Percentiles rank a stretch among this genome's conserved stretches.
phyloP scores from a whole-genome alignment of 2,329 filamentous ascomycete genomes.

The Venturiaceae sp. region DNA sequence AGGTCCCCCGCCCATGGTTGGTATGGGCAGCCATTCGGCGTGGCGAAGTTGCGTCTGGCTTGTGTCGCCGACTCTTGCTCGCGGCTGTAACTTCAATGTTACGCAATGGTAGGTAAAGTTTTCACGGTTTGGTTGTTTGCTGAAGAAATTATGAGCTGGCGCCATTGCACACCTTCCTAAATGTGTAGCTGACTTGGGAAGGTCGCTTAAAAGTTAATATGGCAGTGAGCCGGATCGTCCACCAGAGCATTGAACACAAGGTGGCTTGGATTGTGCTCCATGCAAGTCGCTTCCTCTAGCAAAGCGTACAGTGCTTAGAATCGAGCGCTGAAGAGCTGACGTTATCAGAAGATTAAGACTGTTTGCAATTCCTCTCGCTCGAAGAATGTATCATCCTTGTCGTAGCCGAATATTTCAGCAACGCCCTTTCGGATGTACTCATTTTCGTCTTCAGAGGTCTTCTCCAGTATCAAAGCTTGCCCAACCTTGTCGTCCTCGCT shows the following conservation, averaged over 20 bases:
- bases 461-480: constrained; percentile 5
- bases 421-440: constrained; percentile 4
- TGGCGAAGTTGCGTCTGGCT: neutral
- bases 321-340: too few relatives aligned
- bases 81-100: neutral
- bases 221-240: neutral
- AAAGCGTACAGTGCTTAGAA: too few relatives aligned
- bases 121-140: neutral
- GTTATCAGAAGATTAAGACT: neutral
- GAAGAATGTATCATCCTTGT: constrained; percentile 3
- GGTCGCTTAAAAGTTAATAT: neutral
- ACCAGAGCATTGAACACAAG: neutral
- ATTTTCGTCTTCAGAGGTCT: neutral
- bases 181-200: neutral
- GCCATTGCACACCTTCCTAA: neutral
- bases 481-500: constrained; percentile 3
- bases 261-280: neutral
- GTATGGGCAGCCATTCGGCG: neutral
- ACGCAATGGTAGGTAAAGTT: neutral
- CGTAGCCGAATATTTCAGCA: constrained; percentile 6
- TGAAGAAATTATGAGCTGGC: too few relatives aligned
- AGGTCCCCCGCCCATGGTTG: too few relatives aligned
- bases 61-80: neutral
- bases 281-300: neutral
- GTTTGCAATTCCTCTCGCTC: neutral